A percentile compares a stretch with the other conserved stretches of the same genome.
Conservation (phyloP, 2,329 filamentous ascomycete genomes). For the Monosporascus sp. region DNA sequence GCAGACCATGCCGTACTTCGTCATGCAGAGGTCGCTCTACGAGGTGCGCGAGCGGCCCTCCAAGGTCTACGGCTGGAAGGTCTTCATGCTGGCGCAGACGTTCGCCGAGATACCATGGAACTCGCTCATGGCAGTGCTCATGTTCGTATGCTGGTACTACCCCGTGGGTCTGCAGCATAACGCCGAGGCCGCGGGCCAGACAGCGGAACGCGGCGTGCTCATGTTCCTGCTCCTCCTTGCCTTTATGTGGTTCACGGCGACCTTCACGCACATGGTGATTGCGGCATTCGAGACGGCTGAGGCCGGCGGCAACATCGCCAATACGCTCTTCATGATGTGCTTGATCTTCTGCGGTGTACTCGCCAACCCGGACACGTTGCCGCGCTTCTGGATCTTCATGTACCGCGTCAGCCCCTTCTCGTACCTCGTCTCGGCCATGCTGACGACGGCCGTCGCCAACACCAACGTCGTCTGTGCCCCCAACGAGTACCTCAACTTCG, state of each 20-base stretch:
- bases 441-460: conserved; percentile 59
- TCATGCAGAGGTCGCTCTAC: conserved; percentile 74
- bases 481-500: conserved; percentile 60
- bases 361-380: conserved; percentile 53
- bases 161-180: conserved; percentile 73
- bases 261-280: conserved; percentile 75
- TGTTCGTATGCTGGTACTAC: conserved; percentile 82
- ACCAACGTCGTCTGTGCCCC: conserved; percentile 52
- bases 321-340: conserved; percentile 66
- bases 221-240: conserved; percentile 72
- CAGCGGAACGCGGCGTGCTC: conserved; percentile 64
- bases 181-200: conserved; percentile 54
- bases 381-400: conserved; percentile 73
- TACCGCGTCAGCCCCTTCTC: conserved; percentile 70
- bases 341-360: conserved; percentile 75
- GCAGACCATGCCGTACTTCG: conserved; percentile 82
- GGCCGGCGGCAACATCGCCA: conserved; percentile 69
- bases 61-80: conserved; percentile 79
- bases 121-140: conserved; percentile 65
- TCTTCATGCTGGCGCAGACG: conserved; percentile 79
- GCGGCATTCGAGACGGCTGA: conserved; percentile 70
- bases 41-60: conserved; percentile 80
- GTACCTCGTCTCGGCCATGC: conserved; percentile 63
- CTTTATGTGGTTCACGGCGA: conserved; percentile 76
- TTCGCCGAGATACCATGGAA: conserved; percentile 85